Conservation (phyloP, 306 rosid species). For the Citrullus mucosospermus region DNA sequence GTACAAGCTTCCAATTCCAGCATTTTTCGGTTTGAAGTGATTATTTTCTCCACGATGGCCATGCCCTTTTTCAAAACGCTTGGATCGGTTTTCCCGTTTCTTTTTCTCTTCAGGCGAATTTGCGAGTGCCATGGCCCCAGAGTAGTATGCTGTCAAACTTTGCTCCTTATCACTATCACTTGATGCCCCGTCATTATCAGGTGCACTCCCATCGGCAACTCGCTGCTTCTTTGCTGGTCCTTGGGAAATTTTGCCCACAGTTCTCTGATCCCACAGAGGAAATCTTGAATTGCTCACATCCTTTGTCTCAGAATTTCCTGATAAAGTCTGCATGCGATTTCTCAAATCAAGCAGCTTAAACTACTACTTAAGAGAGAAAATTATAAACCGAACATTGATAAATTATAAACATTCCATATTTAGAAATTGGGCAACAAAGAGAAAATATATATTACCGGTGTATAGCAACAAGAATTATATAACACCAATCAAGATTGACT, state of each 20-base stretch:
- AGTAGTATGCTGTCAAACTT: conserved; percentile 49
- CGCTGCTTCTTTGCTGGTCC: conserved; percentile 75
- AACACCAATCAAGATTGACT: background rate
- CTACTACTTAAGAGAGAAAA: background rate
- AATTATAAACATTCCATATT: background rate
- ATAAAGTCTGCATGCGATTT: conserved; percentile 34
- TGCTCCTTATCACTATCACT: conserved; percentile 90
- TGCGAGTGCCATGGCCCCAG: conserved; percentile 58
- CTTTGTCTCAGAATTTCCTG: conserved; percentile 44
- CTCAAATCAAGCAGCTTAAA: background rate
- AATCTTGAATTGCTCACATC: conserved; percentile 37
- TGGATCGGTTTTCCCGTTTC: conserved; percentile 90
- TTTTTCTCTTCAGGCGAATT: conserved; percentile 79
- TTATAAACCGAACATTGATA: background rate
- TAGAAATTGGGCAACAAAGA: background rate
- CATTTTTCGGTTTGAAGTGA: conserved; percentile 41
- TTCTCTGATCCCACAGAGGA: conserved; percentile 42
- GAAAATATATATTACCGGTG: background rate
- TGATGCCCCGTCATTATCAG: conserved; percentile 62
- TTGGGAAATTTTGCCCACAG: conserved; percentile 36
- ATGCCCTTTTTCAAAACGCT: conserved; percentile 81
- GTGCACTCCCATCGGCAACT: conserved; percentile 31
- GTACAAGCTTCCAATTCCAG: conserved; percentile 57
- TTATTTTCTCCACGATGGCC: conserved; percentile 46
- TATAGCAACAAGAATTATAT: background rate